phyloP scores from a whole-genome alignment of 768 basidiomycete species.

The Psilocybe tampanensis region DNA sequence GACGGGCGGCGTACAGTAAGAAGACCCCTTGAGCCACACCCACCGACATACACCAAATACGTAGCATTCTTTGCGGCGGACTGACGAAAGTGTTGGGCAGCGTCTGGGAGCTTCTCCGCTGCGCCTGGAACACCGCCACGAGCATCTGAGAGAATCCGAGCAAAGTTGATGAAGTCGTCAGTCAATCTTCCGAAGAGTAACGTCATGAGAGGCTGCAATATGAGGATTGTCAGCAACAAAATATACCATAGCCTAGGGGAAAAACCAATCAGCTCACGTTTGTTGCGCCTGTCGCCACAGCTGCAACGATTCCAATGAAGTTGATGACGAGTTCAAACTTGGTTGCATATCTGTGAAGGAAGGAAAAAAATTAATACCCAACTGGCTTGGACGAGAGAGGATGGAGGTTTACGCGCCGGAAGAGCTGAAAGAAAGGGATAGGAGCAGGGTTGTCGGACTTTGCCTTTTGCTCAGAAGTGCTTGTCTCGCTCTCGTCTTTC shows the following conservation, averaged over 20 bases:
- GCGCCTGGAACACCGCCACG: conserved; percentile 29
- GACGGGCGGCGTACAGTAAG: too few relatives aligned
- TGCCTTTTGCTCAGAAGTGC: too few relatives aligned
- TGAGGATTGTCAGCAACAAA: neutral
- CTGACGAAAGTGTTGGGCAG: conserved; percentile 52
- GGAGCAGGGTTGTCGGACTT: too few relatives aligned
- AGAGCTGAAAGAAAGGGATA: too few relatives aligned
- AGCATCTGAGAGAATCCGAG: conserved; percentile 25
- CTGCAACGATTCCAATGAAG: conserved; percentile 69
- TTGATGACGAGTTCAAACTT: conserved; percentile 68
- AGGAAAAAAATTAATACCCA: too few relatives aligned
- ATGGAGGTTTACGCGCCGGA: too few relatives aligned
- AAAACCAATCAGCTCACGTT: conserved; percentile 57
- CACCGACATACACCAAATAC: conserved; percentile 73
- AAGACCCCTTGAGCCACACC: too few relatives aligned
- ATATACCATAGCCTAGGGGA: neutral
- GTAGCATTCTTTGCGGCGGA: conserved; percentile 58
- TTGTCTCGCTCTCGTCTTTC: too few relatives aligned
- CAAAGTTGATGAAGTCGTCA: conserved; percentile 69
- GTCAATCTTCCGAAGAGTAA: conserved; percentile 86
- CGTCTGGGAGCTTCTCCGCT: conserved; percentile 29
- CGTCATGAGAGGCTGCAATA: conserved; percentile 68
- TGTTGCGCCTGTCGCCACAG: conserved; percentile 76
- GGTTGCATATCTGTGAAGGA: conserved; percentile 82
- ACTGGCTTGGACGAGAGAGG: too few relatives aligned